A percentile compares a stretch with the other conserved stretches of the same genome.
phyloP scores from a whole-genome alignment of 1,284 basidiomycete genomes.

The Ceraceosorus bombacis region DNA sequence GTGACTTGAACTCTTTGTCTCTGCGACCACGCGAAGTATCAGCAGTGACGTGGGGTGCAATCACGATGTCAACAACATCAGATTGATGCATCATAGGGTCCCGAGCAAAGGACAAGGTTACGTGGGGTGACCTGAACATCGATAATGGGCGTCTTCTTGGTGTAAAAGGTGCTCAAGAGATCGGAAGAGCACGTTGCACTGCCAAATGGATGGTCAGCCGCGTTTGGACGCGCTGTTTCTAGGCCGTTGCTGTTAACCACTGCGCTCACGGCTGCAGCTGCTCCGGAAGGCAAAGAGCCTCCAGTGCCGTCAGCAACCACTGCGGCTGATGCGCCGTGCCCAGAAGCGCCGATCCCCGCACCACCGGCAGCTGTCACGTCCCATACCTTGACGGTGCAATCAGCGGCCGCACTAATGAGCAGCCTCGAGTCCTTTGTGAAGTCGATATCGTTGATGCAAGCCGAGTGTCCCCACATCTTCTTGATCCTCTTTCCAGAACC shows the following conservation, averaged over 20 bases:
- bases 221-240: neutral
- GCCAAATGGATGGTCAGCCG: no score
- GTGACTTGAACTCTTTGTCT: no score
- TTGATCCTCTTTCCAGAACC: constrained; percentile 86
- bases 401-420: constrained; percentile 78
- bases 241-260: neutral
- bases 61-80: neutral
- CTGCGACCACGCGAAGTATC: no score
- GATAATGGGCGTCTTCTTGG: constrained; percentile 85
- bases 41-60: no score
- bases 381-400: constrained; percentile 95
- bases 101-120: constrained; percentile 84
- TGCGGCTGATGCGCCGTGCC: neutral
- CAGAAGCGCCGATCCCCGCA: constrained; percentile 3
- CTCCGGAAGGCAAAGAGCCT: neutral
- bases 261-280: neutral
- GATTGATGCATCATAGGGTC: constrained; percentile 49
- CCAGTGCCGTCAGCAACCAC: constrained; percentile 3
- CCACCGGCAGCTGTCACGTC: constrained; percentile 73
- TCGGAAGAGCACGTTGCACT: constrained; percentile 53
- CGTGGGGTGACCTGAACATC: constrained; percentile 89
- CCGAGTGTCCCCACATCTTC: constrained; percentile 89
- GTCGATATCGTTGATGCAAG: constrained; percentile 77
- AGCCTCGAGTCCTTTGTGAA: constrained; percentile 86
- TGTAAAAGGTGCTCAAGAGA: constrained; percentile 80